Percentiles rank a stretch among this genome's conserved stretches.
Evolutionary conservation across 257 asterid species (phyloP).

Genomic region (Thymus mandschuricus): DNA sequence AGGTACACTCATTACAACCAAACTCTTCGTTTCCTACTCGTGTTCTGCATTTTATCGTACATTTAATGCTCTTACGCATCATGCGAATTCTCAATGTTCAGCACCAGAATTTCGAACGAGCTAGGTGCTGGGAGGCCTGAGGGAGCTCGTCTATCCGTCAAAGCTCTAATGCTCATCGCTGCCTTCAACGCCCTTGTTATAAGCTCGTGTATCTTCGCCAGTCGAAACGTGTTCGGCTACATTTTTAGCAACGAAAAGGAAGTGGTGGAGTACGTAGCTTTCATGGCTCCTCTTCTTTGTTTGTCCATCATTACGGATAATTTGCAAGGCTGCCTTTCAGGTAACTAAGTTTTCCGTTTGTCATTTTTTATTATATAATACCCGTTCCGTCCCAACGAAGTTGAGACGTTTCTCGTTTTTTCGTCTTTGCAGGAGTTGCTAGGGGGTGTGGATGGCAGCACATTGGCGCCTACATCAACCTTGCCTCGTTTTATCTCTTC

Average conservation of each 20-base stretch:
- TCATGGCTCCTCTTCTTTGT: slow-evolving; percentile 74
- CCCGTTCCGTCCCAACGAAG: too few species aligned
- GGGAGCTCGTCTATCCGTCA: slow-evolving; percentile 56
- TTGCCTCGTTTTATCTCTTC: slow-evolving; percentile 70
- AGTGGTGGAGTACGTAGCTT: slow-evolving; percentile 70
- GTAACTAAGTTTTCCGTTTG: background rate
- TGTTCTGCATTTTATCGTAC: background rate
- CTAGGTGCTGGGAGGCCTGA: slow-evolving; percentile 75
- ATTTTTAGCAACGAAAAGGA: slow-evolving; percentile 72
- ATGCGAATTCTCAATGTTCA: slow-evolving; percentile 27
- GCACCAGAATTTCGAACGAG: slow-evolving; percentile 85
- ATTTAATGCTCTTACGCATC: background rate
- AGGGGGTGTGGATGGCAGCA: slow-evolving; percentile 97
- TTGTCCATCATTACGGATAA: background rate
- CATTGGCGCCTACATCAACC: slow-evolving; percentile 81
- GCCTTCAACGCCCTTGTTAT: slow-evolving; percentile 45
- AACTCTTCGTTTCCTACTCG: background rate
- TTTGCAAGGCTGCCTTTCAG: too few species aligned
- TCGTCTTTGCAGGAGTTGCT: slow-evolving; percentile 58
- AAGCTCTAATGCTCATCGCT: slow-evolving; percentile 60
- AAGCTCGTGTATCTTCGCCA: slow-evolving; percentile 51
- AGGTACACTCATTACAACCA: slow-evolving; percentile 43
- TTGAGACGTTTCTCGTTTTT: too few species aligned
- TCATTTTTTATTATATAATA: too few species aligned
- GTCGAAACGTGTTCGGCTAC: slow-evolving; percentile 71